Evolutionary conservation across 2,329 filamentous ascomycete species (phyloP).

Genomic region (Neonectria sp.): DNA sequence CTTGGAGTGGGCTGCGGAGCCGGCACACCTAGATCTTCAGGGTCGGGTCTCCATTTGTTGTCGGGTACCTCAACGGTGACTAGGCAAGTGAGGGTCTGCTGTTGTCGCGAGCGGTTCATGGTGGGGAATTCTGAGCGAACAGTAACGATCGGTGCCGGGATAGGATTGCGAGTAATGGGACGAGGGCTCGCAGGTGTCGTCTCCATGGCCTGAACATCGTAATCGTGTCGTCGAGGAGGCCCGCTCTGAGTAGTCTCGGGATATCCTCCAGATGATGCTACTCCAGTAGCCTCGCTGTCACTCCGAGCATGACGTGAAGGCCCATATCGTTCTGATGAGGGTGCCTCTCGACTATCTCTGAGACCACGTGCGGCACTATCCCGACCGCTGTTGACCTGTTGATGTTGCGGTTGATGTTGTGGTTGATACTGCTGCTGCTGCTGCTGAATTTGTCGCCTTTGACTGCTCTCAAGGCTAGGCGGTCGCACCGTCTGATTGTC

Average conservation of each 20-base stretch:
- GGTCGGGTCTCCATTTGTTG: conserved; percentile 89
- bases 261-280: conserved; percentile 84
- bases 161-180: conserved; percentile 83
- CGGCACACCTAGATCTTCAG: conserved; percentile 80
- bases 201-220: conserved; percentile 97
- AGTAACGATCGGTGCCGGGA: conserved; percentile 91
- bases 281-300: conserved; percentile 83
- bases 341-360: conserved; percentile 66
- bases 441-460: conserved; percentile 51
- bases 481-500: conserved; percentile 72
- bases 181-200: conserved; percentile 84
- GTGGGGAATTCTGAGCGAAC: conserved; percentile 98
- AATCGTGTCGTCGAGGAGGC: conserved; percentile 86
- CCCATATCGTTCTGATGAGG: conserved; percentile 61
- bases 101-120: conserved; percentile 89
- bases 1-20: conserved; percentile 60
- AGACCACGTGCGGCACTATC: conserved; percentile 52
- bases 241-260: conserved; percentile 81
- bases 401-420: conserved; percentile 20
- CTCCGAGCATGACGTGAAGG: conserved; percentile 77
- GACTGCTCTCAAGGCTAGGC: conserved; percentile 63
- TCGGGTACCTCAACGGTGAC: conserved; percentile 95
- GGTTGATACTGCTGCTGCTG: conserved; percentile 11
- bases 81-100: conserved; percentile 94
- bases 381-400: conserved; percentile 33